Evolutionary conservation across 2,329 filamentous ascomycete species (phyloP), one percentile per base, ranked within the genome.

Genomic region (Pseudovirgaria hyperparasitica): DNA sequence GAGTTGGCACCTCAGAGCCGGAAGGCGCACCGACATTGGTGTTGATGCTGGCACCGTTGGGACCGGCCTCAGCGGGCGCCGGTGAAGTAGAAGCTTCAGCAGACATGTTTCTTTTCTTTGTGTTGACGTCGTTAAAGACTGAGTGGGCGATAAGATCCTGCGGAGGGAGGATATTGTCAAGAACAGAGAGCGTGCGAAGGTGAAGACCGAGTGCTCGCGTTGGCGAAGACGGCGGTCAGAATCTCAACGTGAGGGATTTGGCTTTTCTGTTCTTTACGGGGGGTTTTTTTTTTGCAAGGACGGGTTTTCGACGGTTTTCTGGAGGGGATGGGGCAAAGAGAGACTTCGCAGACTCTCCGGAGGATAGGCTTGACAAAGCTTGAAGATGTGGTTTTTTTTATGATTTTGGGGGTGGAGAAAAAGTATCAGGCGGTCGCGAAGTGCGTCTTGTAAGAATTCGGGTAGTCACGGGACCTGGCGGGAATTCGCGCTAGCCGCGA

Each of bases 21-120:
- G 75, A 70, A 38, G 74, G 67, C 42, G 67, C 63, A 48, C 58
- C 54, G 48, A 80, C 72, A 54, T 71, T 75, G 59, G 84, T 86
- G 64, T 87, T 80, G 64, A 86, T 66, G 54, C 58, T 52, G 37
- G 63, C 50, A 48, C 60, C 64, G 50, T 66, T 68, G 46, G 77
- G 68, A 54, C 68, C 70, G 58, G 73, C 72, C 50, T 77, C 76
- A 63, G 76, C 53, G 38, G 60, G 59, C 28, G 60, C 60, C 41
- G 57, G 52, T 29, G 60, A 44, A 50, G 55, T 59, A 47, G 60
- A 58, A 43, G 55, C 48, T 46, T 55, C 52, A 28, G 48, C 31
- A 51, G 52, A 54, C 49, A 55, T 54, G 28, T 40, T 50, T 43
- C 22, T 25, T 43, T 39, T 42, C 42, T 48, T n/a, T n/a, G n/a